Conservation (phyloP, 2,329 filamentous ascomycete genomes). For the Aspergillus tubingensis region DNA sequence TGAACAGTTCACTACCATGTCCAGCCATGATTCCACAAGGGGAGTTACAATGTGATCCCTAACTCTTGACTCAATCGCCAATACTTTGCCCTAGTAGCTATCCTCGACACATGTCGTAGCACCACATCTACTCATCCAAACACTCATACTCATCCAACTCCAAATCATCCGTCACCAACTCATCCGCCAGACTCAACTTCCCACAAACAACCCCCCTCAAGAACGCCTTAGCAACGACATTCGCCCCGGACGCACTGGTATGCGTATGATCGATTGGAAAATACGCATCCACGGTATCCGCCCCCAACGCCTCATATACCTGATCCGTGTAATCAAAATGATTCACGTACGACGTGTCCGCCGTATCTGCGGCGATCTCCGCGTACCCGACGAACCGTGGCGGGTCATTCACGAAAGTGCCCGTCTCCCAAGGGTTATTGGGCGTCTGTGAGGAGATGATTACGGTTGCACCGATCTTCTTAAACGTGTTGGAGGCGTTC, state of each 20-base stretch:
- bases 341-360: conserved; percentile 58
- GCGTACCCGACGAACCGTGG: conserved; percentile 61
- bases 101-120: no score
- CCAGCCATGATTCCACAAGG: no score
- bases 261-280: conserved; percentile 66
- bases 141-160: conserved; percentile 28
- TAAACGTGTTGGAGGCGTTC: conserved; percentile 57
- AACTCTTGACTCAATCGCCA: no score
- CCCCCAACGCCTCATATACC: conserved; percentile 55
- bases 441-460: conserved; percentile 62
- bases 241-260: conserved; percentile 58
- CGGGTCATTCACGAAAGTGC: conserved; percentile 51
- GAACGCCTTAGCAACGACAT: conserved; percentile 59
- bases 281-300: conserved; percentile 52
- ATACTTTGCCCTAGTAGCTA: no score
- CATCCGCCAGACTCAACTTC: conserved; percentile 44
- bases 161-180: conserved; percentile 31
- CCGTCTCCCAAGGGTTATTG: conserved; percentile 64
- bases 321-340: conserved; percentile 62
- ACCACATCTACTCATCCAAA: conserved; percentile 13
- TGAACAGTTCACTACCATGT: no score
- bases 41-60: no score
- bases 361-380: conserved; percentile 47
- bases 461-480: conserved; percentile 61
- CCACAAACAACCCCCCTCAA: conserved; percentile 59